Evolutionary conservation across 768 basidiomycete species (phyloP).

Genomic region (Leccinum longicurvipes): DNA sequence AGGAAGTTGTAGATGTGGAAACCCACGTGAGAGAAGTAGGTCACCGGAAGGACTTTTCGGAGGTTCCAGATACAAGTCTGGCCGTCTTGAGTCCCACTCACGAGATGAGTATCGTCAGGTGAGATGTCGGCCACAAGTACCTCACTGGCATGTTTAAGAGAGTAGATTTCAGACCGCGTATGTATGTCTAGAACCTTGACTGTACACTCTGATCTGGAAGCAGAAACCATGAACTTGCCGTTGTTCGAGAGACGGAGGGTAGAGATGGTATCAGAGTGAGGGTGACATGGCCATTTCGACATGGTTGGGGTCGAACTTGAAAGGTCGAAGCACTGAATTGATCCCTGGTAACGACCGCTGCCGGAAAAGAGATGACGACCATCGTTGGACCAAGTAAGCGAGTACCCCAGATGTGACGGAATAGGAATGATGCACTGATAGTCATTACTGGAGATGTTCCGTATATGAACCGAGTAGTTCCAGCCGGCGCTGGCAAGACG

Average conservation of each 20-base stretch:
- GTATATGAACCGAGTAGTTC: conserved; percentile 7
- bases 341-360: conserved; percentile 2
- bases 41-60: conserved; percentile 1
- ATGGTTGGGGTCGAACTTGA: not conserved
- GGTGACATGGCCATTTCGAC: conserved; percentile 5
- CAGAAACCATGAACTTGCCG: conserved; percentile 20
- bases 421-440: not conserved
- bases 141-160: conserved; percentile 8
- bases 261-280: conserved; percentile 15
- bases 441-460: not conserved
- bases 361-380: conserved; percentile 18
- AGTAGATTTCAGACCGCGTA: conserved; percentile 1
- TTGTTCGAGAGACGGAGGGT: conserved; percentile 18
- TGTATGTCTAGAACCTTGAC: conserved; percentile 20
- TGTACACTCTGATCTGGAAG: conserved; percentile 10
- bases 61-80: conserved; percentile 15
- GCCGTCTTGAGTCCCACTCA: conserved; percentile 6
- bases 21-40: conserved; percentile 14
- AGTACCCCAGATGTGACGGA: conserved; percentile 6
- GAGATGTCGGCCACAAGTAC: conserved; percentile 15
- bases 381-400: conserved; percentile 20
- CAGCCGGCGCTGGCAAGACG: conserved; percentile 14
- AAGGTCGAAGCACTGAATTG: conserved; percentile 13
- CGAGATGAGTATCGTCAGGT: conserved; percentile 11
- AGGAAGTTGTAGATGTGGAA: not conserved